phyloP scores from a whole-genome alignment of 176 grass and related monocot genomes.

The Neostapfia colusana region DNA sequence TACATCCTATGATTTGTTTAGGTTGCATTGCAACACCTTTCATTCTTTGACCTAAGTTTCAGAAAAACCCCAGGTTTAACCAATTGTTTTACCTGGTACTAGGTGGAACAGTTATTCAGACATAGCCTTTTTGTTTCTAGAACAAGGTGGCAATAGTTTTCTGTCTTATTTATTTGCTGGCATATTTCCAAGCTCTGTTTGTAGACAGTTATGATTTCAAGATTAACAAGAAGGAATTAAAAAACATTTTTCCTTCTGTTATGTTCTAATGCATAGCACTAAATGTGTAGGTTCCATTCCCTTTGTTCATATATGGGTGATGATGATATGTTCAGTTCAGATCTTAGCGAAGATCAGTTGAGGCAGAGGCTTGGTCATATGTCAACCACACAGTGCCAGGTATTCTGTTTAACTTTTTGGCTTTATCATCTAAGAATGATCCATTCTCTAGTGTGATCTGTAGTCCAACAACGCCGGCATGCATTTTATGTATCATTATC shows the following conservation, averaged over 20 bases:
- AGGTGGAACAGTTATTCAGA: background rate
- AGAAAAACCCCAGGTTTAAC: background rate
- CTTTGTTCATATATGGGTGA: slow-evolving; percentile 96
- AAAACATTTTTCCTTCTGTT: background rate
- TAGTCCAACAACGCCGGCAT: background rate
- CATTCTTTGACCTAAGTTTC: background rate
- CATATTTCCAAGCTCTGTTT: background rate
- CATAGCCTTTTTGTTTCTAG: background rate
- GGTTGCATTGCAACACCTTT: slow-evolving; percentile 16
- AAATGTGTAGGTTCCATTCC: slow-evolving; percentile 81
- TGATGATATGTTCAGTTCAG: slow-evolving; percentile 99
- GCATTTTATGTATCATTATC: background rate
- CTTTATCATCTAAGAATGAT: background rate
- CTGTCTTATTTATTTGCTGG: slow-evolving; percentile 24
- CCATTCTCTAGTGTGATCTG: slow-evolving; percentile 23
- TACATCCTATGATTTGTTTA: background rate
- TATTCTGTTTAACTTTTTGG: slow-evolving; percentile 31
- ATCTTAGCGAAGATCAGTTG: slow-evolving; percentile 99
- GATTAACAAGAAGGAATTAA: background rate
- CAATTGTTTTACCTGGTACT: background rate
- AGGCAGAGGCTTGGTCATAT: slow-evolving; percentile 95
- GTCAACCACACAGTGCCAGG: slow-evolving; percentile 89
- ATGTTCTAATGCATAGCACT: slow-evolving; percentile 28
- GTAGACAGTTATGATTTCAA: slow-evolving; percentile 23
- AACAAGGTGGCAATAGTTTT: background rate